phyloP scores from a whole-genome alignment of 2,329 filamentous ascomycete genomes.

The Aspergillus sojae region DNA sequence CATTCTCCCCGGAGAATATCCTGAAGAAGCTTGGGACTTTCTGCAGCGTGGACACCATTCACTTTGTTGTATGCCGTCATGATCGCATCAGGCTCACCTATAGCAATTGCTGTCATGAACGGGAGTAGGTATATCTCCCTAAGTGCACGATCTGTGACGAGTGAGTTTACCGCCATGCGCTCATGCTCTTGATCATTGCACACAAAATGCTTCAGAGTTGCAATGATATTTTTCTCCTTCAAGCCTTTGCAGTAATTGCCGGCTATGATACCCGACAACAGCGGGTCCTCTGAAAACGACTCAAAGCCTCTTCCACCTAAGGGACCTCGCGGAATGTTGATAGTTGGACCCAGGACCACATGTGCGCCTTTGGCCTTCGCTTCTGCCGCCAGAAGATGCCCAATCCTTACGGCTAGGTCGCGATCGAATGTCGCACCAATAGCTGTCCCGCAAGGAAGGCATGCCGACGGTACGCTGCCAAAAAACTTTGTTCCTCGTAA shows the following conservation, averaged over 20 bases:
- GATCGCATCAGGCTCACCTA: constrained; percentile 57
- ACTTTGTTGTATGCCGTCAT: constrained; percentile 64
- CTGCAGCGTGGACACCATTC: constrained; percentile 52
- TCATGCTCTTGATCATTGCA: constrained; percentile 51
- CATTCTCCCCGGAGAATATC: constrained; percentile 48
- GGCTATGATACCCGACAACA: constrained; percentile 72
- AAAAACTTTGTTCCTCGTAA: constrained; percentile 69
- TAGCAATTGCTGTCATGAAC: constrained; percentile 62
- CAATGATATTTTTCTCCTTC: constrained; percentile 73
- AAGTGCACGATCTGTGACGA: constrained; percentile 55
- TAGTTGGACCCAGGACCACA: constrained; percentile 73
- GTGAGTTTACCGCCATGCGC: constrained; percentile 43
- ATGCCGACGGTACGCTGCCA: constrained; percentile 68
- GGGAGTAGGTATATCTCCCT: constrained; percentile 68
- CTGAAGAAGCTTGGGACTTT: constrained; percentile 40
- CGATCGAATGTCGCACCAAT: constrained; percentile 78
- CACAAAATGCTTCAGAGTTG: constrained; percentile 72
- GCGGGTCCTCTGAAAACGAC: constrained; percentile 80
- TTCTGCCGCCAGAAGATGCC: constrained; percentile 71
- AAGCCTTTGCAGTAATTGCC: constrained; percentile 71
- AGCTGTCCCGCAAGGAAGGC: constrained; percentile 77
- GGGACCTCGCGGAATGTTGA: constrained; percentile 79
- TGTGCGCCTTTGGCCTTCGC: constrained; percentile 72
- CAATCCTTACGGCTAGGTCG: constrained; percentile 68
- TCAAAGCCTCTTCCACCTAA: constrained; percentile 83